These are phyloP conservation scores for Phialophora verrucosa DNA, from an alignment of 2,329 filamentous ascomycete genomes.

Conservation along the genomic window DNA sequence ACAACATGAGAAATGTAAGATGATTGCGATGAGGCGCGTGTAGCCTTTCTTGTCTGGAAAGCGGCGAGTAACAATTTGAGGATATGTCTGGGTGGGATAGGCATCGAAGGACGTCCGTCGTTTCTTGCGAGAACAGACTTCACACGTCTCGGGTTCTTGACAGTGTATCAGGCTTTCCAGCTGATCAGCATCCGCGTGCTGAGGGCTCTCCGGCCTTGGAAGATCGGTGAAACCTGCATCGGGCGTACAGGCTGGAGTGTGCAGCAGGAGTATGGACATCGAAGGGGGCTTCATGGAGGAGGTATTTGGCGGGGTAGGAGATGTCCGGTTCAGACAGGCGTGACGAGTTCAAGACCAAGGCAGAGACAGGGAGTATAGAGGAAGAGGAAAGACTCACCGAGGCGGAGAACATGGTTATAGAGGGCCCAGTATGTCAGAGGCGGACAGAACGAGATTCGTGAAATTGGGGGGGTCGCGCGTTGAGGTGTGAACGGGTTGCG, in stretches of 20 bases:
- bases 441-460: conserved; percentile 23
- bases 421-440: conserved; percentile 31
- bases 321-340: conserved; percentile 15
- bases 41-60: conserved; percentile 29
- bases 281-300: conserved; percentile 27
- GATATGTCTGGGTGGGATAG: conserved; percentile 29
- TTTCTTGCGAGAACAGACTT: conserved; percentile 35
- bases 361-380: conserved; percentile 16
- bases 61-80: conserved; percentile 23
- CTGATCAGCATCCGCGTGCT: conserved; percentile 19
- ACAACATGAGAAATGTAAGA: conserved; percentile 38
- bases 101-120: conserved; percentile 35
- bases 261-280: conserved; percentile 36
- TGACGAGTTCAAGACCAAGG: conserved; percentile 22
- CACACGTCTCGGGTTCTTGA: conserved; percentile 25
- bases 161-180: conserved; percentile 29
- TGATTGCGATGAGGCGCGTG: conserved; percentile 32
- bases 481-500: conserved; percentile 26
- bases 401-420: conserved; percentile 37
- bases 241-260: conserved; percentile 35
- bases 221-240: conserved; percentile 38
- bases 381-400: conserved; percentile 35
- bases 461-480: conserved; percentile 26
- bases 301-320: conserved; percentile 30
- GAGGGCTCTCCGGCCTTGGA: conserved; percentile 18